Percentiles rank a stretch among this genome's conserved stretches.
Evolutionary conservation across 768 basidiomycete genomes (phyloP).

Genomic region (Boletus edulis): DNA sequence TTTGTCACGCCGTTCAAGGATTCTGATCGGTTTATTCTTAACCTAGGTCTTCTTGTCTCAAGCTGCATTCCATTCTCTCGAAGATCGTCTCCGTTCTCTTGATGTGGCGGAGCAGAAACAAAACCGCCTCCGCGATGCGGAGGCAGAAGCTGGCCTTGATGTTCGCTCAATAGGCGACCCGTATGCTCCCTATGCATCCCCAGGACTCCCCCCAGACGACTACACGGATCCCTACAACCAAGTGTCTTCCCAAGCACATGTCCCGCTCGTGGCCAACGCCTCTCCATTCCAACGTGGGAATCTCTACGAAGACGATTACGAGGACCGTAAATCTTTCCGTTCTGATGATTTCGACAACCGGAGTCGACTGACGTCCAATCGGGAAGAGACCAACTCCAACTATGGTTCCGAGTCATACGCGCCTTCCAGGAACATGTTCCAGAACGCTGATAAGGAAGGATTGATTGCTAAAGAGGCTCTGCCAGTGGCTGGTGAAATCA

Average conservation of each 20-base stretch:
- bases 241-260: constrained; percentile 58
- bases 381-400: constrained; percentile 76
- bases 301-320: constrained; percentile 75
- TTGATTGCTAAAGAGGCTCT: constrained; percentile 78
- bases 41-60: constrained; percentile 86
- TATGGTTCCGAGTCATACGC: constrained; percentile 93
- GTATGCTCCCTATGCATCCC: constrained; percentile 72
- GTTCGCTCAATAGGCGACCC: constrained; percentile 59
- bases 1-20: background rate
- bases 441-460: constrained; percentile 71
- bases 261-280: constrained; percentile 82
- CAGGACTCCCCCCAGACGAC: constrained; percentile 41
- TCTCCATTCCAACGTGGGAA: constrained; percentile 80
- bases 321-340: constrained; percentile 68
- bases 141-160: constrained; percentile 66
- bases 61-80: constrained; percentile 81
- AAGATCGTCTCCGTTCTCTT: constrained; percentile 78
- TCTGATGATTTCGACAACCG: constrained; percentile 80
- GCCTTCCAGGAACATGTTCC: constrained; percentile 95
- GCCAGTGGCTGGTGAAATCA: constrained; percentile 79
- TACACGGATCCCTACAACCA: constrained; percentile 54
- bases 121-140: constrained; percentile 72
- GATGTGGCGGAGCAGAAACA: constrained; percentile 88
- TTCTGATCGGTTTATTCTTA: background rate
- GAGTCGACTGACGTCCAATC: constrained; percentile 72